A percentile compares a stretch with the other conserved stretches of the same genome.
Conservation (phyloP, 2,329 filamentous ascomycete genomes). For the Scorias spongiosa region DNA sequence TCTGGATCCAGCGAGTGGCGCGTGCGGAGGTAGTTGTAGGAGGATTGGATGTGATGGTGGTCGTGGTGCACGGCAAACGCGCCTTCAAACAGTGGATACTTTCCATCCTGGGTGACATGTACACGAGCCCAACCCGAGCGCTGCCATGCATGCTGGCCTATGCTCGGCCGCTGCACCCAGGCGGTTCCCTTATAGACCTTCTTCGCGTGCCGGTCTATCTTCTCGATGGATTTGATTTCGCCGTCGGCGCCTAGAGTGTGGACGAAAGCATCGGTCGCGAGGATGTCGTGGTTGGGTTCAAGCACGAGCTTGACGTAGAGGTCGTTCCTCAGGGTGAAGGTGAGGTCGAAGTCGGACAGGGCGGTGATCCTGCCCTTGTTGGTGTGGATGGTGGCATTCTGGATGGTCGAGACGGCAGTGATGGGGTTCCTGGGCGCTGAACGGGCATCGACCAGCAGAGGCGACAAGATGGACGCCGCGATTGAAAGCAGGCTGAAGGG, state of each 20-base stretch:
- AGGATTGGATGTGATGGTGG: constrained; percentile 74
- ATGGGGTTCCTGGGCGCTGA: constrained; percentile 66
- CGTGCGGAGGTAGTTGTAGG: constrained; percentile 57
- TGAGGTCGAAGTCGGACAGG: constrained; percentile 69
- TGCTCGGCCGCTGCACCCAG: constrained; percentile 46
- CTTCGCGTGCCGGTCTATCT: constrained; percentile 57
- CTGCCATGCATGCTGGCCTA: constrained; percentile 48
- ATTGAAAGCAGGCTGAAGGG: constrained; percentile 6
- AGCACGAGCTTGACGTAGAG: constrained; percentile 65
- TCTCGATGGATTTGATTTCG: constrained; percentile 47
- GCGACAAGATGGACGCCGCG: constrained; percentile 8
- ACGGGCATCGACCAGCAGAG: constrained; percentile 13
- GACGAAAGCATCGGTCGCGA: constrained; percentile 60
- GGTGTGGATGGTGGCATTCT: constrained; percentile 63
- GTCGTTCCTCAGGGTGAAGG: constrained; percentile 53
- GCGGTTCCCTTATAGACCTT: constrained; percentile 71
- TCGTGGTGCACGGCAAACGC: constrained; percentile 69
- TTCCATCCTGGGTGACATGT: constrained; percentile 60
- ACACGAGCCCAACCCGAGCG: constrained; percentile 79
- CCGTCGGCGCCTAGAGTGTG: constrained; percentile 61
- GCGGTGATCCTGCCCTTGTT: constrained; percentile 66
- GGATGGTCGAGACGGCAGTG: constrained; percentile 54
- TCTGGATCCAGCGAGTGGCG: constrained; percentile 57
- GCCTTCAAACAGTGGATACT: constrained; percentile 71
- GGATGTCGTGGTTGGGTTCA: constrained; percentile 81